Percentiles rank a stretch among this genome's conserved stretches.
Conservation (phyloP, 805 yeast genomes). For the Wickerhamiella alocasiicola region DNA sequence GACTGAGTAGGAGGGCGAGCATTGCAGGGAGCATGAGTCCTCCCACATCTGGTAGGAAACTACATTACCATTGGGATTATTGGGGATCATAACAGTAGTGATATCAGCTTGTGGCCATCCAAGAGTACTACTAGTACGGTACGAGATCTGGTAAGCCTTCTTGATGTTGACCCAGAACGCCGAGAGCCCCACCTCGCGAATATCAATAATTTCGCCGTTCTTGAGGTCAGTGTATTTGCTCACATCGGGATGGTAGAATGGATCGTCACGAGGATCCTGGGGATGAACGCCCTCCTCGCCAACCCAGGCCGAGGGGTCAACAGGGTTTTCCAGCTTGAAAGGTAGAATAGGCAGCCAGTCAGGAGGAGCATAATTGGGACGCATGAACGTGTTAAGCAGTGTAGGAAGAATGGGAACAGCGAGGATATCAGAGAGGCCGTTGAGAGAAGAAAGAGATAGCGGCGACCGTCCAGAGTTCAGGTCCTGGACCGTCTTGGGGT, state of each 20-base stretch:
- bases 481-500: too few species aligned
- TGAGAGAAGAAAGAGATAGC: not conserved
- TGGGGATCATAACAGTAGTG: constrained; percentile 15
- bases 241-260: constrained; percentile 12
- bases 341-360: constrained; percentile 6
- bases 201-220: constrained; percentile 13
- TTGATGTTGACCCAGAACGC: constrained; percentile 8
- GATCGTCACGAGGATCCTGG: constrained; percentile 12
- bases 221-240: not conserved
- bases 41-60: constrained; percentile 22
- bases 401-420: constrained; percentile 24
- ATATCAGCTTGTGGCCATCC: constrained; percentile 14
- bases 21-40: constrained; percentile 18
- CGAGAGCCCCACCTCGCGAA: constrained; percentile 13
- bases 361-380: constrained; percentile 6
- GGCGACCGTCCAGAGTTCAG: not conserved
- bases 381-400: constrained; percentile 23
- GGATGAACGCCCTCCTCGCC: constrained; percentile 5
- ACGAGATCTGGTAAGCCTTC: constrained; percentile 15
- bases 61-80: constrained; percentile 11
- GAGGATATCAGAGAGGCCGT: constrained; percentile 8
- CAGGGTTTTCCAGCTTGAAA: not conserved
- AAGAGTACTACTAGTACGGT: constrained; percentile 13
- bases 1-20: constrained; percentile 22
- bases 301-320: constrained; percentile 12